A percentile compares a stretch with the other conserved stretches of the same genome.
These are phyloP conservation scores for Paxillus rubicundulus DNA, from an alignment of 768 basidiomycete genomes.

Conservation along the genomic window DNA sequence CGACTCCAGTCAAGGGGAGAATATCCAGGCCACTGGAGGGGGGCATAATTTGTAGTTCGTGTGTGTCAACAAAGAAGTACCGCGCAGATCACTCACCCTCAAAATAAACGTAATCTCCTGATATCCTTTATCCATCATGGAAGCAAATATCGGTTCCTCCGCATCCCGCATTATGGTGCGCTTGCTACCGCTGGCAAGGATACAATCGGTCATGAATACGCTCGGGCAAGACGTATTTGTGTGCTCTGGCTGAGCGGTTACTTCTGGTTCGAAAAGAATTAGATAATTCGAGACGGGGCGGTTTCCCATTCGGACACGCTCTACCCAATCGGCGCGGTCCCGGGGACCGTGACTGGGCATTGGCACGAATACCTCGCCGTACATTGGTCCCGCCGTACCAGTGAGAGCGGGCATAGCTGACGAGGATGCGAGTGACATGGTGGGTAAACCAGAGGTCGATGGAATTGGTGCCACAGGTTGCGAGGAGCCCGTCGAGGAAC, in stretches of 20 bases:
- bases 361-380: not conserved
- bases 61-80: too few species aligned
- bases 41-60: too few species aligned
- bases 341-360: not conserved
- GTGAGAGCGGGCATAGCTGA: not conserved
- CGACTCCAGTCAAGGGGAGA: not conserved
- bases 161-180: not conserved
- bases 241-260: not conserved
- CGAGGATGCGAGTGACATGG: not conserved
- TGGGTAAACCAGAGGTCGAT: not conserved
- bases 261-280: not conserved
- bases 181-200: not conserved
- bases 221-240: not conserved
- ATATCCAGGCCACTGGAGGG: constrained; percentile 11
- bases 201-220: constrained; percentile 4
- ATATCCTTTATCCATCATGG: not conserved
- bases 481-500: not conserved
- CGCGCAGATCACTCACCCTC: not conserved
- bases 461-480: not conserved
- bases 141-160: constrained; percentile 2
- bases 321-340: not conserved
- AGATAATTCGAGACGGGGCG: not conserved
- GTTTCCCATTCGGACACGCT: not conserved
- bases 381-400: not conserved
- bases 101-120: not conserved